These are phyloP conservation scores for Gryganskiella cystojenkinii DNA, from an alignment of 192 early-diverging fungal species.

Conservation along the genomic window DNA sequence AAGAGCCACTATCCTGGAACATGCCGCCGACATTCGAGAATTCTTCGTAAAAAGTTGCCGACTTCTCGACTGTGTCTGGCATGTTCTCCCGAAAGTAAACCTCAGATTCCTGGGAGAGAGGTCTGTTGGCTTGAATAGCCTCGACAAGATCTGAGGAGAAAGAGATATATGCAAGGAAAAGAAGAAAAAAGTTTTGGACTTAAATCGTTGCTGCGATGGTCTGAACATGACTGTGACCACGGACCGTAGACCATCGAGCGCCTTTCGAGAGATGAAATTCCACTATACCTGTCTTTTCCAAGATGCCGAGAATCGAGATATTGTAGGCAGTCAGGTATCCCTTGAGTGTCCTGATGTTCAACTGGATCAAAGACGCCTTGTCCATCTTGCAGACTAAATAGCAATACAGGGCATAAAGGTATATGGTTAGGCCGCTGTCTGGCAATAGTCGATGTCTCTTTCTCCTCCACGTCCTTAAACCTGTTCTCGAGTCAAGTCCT, in stretches of 20 bases:
- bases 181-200: too few relatives aligned
- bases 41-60: conserved; percentile 11
- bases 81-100: conserved; percentile 27
- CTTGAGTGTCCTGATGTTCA: conserved; percentile 40
- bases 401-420: background rate
- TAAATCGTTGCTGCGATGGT: too few relatives aligned
- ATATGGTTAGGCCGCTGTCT: background rate
- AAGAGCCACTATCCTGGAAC: background rate
- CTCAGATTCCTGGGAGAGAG: conserved; percentile 24
- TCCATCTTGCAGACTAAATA: conserved; percentile 31
- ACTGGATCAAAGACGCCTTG: conserved; percentile 9
- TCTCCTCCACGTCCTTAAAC: background rate
- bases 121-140: conserved; percentile 26
- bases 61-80: conserved; percentile 27
- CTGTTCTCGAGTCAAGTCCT: background rate
- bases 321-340: conserved; percentile 30
- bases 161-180: too few relatives aligned
- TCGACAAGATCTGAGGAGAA: conserved; percentile 38
- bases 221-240: too few relatives aligned
- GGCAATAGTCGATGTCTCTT: background rate
- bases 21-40: background rate
- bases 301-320: conserved; percentile 18
- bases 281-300: conserved; percentile 41
- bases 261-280: too few relatives aligned
- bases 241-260: too few relatives aligned